Evolutionary conservation across 2,329 filamentous ascomycete species (phyloP).

Genomic region (Microcyclosporella mali): DNA sequence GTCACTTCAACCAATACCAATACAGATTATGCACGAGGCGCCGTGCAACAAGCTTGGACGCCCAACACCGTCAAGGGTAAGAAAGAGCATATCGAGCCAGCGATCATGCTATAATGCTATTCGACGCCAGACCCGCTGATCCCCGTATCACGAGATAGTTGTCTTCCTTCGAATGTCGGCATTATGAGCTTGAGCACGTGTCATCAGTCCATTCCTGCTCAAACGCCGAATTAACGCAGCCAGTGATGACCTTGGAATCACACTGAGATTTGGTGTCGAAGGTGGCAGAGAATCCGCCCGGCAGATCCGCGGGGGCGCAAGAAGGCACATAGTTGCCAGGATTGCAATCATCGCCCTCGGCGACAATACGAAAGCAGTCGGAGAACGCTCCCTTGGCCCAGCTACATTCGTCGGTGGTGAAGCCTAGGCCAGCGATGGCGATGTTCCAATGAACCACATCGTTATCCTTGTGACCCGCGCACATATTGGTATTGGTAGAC

Average conservation of each 20-base stretch:
- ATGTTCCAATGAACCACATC: not conserved
- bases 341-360: not conserved
- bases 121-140: too few relatives aligned
- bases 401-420: not conserved
- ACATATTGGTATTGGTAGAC: too few relatives aligned
- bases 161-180: too few relatives aligned
- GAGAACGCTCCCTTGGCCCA: not conserved
- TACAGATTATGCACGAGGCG: too few relatives aligned
- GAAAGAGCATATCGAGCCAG: too few relatives aligned
- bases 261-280: not conserved
- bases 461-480: not conserved
- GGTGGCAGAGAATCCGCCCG: not conserved
- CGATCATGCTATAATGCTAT: too few relatives aligned
- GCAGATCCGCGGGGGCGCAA: not conserved
- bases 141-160: too few relatives aligned
- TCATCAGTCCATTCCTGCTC: too few relatives aligned
- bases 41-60: too few relatives aligned
- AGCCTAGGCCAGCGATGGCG: not conserved
- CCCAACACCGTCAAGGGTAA: too few relatives aligned
- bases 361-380: not conserved
- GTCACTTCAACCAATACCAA: too few relatives aligned
- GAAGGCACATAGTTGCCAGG: not conserved
- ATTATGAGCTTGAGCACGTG: too few relatives aligned
- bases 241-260: not conserved
- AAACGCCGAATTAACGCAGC: not conserved